These are phyloP conservation scores for Pseudocohnilembus persalinus DNA, from an alignment of 169 alveolate species.

Conservation along the genomic window DNA sequence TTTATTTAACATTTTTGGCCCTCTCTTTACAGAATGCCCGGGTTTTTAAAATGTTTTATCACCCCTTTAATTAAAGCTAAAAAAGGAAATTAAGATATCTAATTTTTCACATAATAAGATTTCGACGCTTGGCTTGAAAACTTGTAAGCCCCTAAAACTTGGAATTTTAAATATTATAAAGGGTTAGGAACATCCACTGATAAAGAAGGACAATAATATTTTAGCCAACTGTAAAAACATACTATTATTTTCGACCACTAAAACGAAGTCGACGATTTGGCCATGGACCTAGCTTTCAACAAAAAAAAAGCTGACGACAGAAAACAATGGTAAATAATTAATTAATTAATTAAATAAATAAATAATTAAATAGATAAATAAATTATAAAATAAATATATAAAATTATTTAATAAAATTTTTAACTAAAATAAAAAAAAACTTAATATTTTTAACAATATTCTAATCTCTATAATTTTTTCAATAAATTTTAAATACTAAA, in stretches of 20 bases:
- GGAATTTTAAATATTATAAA: conserved; percentile 99
- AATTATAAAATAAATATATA: no score
- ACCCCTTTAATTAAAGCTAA: conserved; percentile 96
- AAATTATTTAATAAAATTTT: no score
- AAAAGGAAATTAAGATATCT: conserved; percentile 61
- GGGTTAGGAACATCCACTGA: conserved; percentile 99
- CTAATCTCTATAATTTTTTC: no score
- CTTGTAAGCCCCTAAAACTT: conserved; percentile 78
- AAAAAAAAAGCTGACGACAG: conserved; percentile 98
- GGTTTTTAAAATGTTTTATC: conserved; percentile 97
- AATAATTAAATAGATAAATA: no score
- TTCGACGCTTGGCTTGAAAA: conserved; percentile 94
- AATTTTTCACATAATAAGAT: conserved; percentile 98
- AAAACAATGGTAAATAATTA: conserved; percentile 92
- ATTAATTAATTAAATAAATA: conserved; percentile 54
- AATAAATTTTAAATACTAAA: no score
- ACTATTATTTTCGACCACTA: conserved; percentile 88
- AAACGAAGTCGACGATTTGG: conserved; percentile 93
- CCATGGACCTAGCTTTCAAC: conserved; percentile 99
- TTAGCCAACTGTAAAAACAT: conserved; percentile 93
- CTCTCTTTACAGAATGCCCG: conserved; percentile 91
- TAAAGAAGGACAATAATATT: conserved; percentile 98
- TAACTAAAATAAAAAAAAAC: no score
- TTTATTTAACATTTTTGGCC: conserved; percentile 99
- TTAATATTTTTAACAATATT: no score